Conservation (phyloP, 257 asterid genomes). For the Ilex aquifolium region DNA sequence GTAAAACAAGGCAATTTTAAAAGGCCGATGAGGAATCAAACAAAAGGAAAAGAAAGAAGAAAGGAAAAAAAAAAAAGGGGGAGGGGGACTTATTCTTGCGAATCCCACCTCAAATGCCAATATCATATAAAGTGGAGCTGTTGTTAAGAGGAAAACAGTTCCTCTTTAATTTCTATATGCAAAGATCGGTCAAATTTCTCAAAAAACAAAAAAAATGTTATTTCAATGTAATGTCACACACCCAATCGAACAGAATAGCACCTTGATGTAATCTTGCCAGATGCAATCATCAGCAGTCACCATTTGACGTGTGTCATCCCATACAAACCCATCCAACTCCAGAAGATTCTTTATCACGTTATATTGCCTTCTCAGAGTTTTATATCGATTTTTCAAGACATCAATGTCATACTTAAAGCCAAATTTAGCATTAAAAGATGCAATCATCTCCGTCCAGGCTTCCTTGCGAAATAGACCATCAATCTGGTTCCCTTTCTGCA, state of each 20-base stretch:
- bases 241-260: constrained; percentile 1
- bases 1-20: too few species aligned
- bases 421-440: constrained; percentile 21
- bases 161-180: too few species aligned
- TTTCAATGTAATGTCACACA: neutral
- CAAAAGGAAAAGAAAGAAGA: too few species aligned
- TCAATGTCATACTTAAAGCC: constrained; percentile 23
- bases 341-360: constrained; percentile 24
- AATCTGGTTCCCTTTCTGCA: constrained; percentile 27
- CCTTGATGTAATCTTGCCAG: constrained; percentile 38
- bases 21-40: too few species aligned
- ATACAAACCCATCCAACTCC: constrained; percentile 36
- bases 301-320: constrained; percentile 34
- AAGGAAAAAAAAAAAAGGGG: neutral
- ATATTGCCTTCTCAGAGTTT: constrained; percentile 30
- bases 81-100: neutral
- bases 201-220: too few species aligned
- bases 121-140: too few species aligned
- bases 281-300: constrained; percentile 31
- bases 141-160: too few species aligned
- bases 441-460: constrained; percentile 34
- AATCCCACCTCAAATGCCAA: too few species aligned
- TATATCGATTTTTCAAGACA: constrained; percentile 28
- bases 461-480: constrained; percentile 32
- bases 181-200: too few species aligned